Base-by-base conservation (phyloP, 2,329 filamentous ascomycete genomes). In the Cladorrhinum sp. region DNA sequence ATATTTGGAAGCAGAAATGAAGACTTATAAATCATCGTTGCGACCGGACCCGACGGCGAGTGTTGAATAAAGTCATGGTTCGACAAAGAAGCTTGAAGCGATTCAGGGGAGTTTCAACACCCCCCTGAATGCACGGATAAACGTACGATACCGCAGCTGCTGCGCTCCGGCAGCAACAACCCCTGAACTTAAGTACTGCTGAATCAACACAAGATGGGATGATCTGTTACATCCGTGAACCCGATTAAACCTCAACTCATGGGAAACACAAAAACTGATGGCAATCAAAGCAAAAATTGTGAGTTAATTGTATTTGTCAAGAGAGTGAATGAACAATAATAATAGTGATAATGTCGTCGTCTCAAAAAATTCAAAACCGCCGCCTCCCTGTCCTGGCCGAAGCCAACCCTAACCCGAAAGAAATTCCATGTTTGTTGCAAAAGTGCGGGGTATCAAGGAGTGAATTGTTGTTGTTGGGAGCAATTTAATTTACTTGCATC, bases 101-200 rank as follows among this genome's bases (percentile, higher is more conserved):
- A 61, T 64, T 65, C 62, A 60, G 24, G 28, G 39, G 8, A 8
- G 64, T 66, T 66, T 66, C 64, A 65, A 58, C 42, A 55, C 16
- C 52, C 16, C 52, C 53, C 50, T 58, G 58, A 16, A 23, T 48
- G 55, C 60, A 48, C 23, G 3, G 24, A 26, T n/a, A 57, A 62
- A 66, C 60, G 59, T 66, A 66, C 64, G 64, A 65, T 55, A 20
- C n/a, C 21, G 9, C 26, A 28, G 9, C 4, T 5, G 26, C 26
- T 28, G 9, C 26, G 9, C 26, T 9, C 26, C 26, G 26, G 4
- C 26, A 9, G 12, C 18, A 30, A 21, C 28, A 33, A 9, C 51
- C 18, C 42, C n/a, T 46, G 42, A 10, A 28, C 14, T 24, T 10
- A 9, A 7, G 6, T 46, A 6, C 26, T 58, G 9, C 50, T 4